Percentiles rank a stretch among this genome's conserved stretches.
phyloP scores from a whole-genome alignment of 257 asterid species.

The Coffea canephora region DNA sequence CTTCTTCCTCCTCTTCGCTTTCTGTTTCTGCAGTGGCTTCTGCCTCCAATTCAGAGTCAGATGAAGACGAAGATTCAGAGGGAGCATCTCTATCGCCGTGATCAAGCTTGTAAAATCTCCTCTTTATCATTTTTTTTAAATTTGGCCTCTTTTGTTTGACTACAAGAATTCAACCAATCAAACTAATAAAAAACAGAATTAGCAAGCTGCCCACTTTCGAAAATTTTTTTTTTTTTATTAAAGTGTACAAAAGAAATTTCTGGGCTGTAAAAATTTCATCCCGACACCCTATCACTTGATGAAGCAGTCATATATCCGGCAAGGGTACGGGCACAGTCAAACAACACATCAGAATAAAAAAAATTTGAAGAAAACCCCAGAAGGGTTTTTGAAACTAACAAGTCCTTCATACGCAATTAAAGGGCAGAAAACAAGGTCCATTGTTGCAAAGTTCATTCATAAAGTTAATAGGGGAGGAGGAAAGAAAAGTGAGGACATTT shows the following conservation, averaged over 20 bases:
- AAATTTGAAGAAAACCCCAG: background rate
- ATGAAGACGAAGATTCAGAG: conserved; percentile 71
- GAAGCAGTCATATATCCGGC: background rate
- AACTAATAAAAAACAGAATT: background rate
- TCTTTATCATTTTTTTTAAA: conserved; percentile 56
- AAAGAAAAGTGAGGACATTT: too few species aligned
- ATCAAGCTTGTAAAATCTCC: conserved; percentile 74
- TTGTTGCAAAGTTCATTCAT: background rate
- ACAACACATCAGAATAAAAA: background rate
- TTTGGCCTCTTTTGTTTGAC: conserved; percentile 27
- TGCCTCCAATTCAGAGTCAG: conserved; percentile 62
- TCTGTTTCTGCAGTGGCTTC: conserved; percentile 50
- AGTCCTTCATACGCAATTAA: background rate
- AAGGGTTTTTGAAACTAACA: background rate
- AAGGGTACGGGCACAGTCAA: background rate
- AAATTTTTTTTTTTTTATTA: too few species aligned
- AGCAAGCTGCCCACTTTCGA: background rate
- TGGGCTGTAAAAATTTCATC: background rate
- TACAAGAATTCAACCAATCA: conserved; percentile 25
- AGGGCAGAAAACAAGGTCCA: background rate
- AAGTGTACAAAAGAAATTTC: background rate
- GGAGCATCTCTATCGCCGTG: conserved; percentile 74
- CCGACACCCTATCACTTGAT: background rate
- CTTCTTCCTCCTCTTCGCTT: conserved; percentile 39
- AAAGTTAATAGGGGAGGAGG: too few species aligned